Percentiles rank a stretch among this genome's conserved stretches.
These are phyloP conservation scores for Phlegmacium glaucopus DNA, from an alignment of 768 basidiomycete genomes.

Conservation along the genomic window DNA sequence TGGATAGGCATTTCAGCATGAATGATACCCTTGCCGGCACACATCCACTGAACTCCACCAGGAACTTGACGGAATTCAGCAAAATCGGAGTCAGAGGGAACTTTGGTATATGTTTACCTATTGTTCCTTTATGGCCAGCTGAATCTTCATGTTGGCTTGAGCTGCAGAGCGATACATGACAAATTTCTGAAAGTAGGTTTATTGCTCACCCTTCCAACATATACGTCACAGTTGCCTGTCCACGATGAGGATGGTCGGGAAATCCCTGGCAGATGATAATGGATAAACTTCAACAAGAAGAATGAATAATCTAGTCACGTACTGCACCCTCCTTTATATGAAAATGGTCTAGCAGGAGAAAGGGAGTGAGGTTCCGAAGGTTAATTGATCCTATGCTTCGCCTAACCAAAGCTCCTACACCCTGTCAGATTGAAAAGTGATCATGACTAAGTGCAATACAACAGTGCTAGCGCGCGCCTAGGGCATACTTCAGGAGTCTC, in stretches of 20 bases:
- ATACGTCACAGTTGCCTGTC: constrained; percentile 87
- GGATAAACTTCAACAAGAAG: not conserved
- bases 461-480: too few relatives aligned
- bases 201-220: constrained; percentile 71
- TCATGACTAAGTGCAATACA: constrained; percentile 2
- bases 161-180: constrained; percentile 23
- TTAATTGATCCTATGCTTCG: constrained; percentile 77
- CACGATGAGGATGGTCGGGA: constrained; percentile 91
- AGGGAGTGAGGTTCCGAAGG: constrained; percentile 82
- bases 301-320: constrained; percentile 19
- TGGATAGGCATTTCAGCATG: constrained; percentile 91
- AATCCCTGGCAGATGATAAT: constrained; percentile 54
- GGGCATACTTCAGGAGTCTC: constrained; percentile 68
- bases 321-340: constrained; percentile 68
- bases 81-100: not conserved
- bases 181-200: not conserved
- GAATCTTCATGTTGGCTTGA: constrained; percentile 89
- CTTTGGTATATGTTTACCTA: constrained; percentile 33
- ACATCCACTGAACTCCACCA: constrained; percentile 97
- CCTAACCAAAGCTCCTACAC: constrained; percentile 79
- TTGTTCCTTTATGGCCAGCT: constrained; percentile 76
- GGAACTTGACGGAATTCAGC: constrained; percentile 31
- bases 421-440: constrained; percentile 40
- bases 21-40: constrained; percentile 75
- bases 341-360: constrained; percentile 89